Conservation (phyloP, 352 stramenopile species). For the Pythium volutum region DNA sequence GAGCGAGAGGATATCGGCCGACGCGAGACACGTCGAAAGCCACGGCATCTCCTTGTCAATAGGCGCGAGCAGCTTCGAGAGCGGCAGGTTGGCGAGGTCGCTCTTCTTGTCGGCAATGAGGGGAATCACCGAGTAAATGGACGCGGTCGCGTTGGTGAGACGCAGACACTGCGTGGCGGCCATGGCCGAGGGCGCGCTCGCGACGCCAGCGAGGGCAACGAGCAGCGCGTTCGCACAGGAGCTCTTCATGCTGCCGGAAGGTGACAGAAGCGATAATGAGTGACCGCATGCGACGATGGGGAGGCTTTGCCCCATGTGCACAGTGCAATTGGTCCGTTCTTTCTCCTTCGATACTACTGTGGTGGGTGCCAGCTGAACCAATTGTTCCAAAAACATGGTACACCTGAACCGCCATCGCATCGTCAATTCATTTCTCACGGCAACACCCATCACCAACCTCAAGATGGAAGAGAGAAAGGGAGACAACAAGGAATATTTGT, state of each 20-base stretch:
- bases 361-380: not conserved
- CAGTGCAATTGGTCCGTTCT: not conserved
- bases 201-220: not conserved
- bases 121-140: conserved; percentile 29
- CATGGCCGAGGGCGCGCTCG: not conserved
- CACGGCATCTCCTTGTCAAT: conserved; percentile 34
- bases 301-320: too few relatives aligned
- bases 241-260: not conserved
- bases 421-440: not conserved
- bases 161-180: conserved; percentile 18
- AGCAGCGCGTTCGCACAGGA: conserved; percentile 1
- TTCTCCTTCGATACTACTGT: too few relatives aligned
- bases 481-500: not conserved
- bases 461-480: not conserved
- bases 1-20: conserved; percentile 28
- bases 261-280: not conserved
- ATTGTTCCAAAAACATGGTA: not conserved
- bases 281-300: too few relatives aligned
- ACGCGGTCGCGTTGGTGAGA: conserved; percentile 20
- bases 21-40: conserved; percentile 37
- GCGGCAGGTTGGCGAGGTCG: conserved; percentile 25
- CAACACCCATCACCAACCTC: not conserved
- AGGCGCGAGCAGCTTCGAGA: conserved; percentile 31
- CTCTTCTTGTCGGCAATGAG: conserved; percentile 20
- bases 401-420: not conserved